These are phyloP conservation scores for Salvia miltiorrhiza DNA, from an alignment of 257 asterid genomes.

Conservation along the genomic window DNA sequence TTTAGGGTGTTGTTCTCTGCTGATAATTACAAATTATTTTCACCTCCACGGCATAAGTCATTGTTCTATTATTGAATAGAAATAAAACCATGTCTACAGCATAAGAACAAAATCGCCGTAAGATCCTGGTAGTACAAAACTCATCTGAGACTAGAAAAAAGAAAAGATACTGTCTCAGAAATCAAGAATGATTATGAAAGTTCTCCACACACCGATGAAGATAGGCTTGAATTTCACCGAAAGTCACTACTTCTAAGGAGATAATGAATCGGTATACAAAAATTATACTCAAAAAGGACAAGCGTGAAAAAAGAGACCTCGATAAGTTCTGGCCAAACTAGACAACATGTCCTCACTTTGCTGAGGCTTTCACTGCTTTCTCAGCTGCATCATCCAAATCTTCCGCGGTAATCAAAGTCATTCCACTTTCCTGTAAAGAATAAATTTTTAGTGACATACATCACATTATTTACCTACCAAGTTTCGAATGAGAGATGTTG, in stretches of 20 bases:
- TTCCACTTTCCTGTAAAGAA: slow-evolving; percentile 75
- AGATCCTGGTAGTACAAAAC: neutral
- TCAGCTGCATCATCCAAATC: slow-evolving; percentile 96
- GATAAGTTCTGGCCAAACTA: neutral
- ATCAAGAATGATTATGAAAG: slow-evolving; percentile 17
- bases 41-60: neutral
- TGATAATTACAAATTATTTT: no score
- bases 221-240: neutral
- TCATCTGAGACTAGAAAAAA: neutral
- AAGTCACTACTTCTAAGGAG: slow-evolving; percentile 12
- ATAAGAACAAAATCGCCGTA: neutral
- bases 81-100: neutral
- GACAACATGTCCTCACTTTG: slow-evolving; percentile 14
- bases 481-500: neutral
- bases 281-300: slow-evolving; percentile 11
- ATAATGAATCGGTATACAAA: slow-evolving; percentile 18
- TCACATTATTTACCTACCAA: neutral
- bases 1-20: no score
- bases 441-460: neutral
- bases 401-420: slow-evolving; percentile 85
- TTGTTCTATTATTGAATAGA: neutral
- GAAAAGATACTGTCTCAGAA: slow-evolving; percentile 5
- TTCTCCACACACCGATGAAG: slow-evolving; percentile 23
- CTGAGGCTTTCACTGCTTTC: slow-evolving; percentile 76
- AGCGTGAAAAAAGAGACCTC: neutral